Base-by-base conservation (phyloP, 805 yeast genomes). In the Candida multigemmis region DNA sequence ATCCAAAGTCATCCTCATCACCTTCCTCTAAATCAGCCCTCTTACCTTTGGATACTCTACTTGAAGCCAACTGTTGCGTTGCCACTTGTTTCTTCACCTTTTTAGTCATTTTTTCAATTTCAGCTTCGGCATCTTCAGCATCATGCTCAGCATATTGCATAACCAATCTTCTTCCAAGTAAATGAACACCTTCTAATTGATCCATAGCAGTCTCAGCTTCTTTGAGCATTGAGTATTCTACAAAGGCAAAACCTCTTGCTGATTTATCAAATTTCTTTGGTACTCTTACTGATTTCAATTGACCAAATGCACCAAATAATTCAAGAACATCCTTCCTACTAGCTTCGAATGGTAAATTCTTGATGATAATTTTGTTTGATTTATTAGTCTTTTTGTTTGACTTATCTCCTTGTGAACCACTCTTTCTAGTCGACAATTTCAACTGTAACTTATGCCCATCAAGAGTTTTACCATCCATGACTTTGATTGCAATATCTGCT, bases 201-300 rank as follows among this genome's bases (percentile, higher is more conserved):
- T 79, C 77, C 89, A 91, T 81, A 9, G 97, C 98, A 47, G 67
- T 74, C 49, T 81, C 94, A 1, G 98, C 96, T 54, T 91, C 98
- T 51, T 84, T 56, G 13, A 83, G 68, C 21, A 91, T 61, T 7
- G 81, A 63, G 48, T 81, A 91, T 56, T 91, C 98, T 24, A 93
- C 95, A 53, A 91, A 91, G 0, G 97, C 98, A 64, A 91, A 91
- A 50, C 98, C 98, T 50, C 98, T 76, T 8, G 96, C 94, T 19
- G 85, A 71, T 48, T 80, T 82, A 66, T 91, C 94, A 61, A 89
- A 87, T 53, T 91, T 91, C 72, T 82, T 81, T 17, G 98, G 98
- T 25, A 91, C 89, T 48, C 98, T 76, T 22, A 87, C 96, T 2
- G 96, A 82, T 45, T 87, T 84, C 46, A 91, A 65, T 56, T 83